Base-by-base conservation (phyloP, 2,329 filamentous ascomycete genomes). In the Trichoderma harzianum region DNA sequence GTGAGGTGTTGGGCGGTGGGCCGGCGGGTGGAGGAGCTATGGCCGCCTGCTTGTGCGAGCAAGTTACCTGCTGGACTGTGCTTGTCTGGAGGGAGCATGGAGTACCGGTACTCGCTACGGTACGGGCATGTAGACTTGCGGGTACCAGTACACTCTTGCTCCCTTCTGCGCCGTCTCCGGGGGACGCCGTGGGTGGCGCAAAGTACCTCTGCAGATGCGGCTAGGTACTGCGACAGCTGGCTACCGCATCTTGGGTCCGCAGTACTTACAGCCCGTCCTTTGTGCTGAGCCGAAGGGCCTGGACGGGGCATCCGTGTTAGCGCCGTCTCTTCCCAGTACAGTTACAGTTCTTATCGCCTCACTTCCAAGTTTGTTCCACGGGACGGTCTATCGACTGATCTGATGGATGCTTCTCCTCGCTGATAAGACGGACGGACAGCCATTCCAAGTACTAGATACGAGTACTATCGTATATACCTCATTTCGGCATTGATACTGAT, bases 311-410 rank as follows among this genome's bases (percentile, higher is more conserved):
- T 51, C 43, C 43, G 43, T 51, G 55, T 18, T 60, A 60, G 55
- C 55, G 55, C 55, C n/a, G 55, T 12, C 18, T 34, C 28, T 60
- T 12, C n/a, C 28, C 16, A 60, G 43, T 12, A 47, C 18, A 30
- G 55, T 24, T 66, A 18, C 16, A 21, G 62, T 10, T n/a, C 63
- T 67, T 67, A 67, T 67, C 64, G 64, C 64, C 62, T 65, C 62
- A 34, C 28, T 32, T 39, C 36, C 36, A 39, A 39, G 36, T 39
- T 64, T 28, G 32, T 62, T 39, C 21, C 8, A 24, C 28, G 32
- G 32, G 32, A 62, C 36, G 39, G 61, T 64, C 36, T 65, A 28
- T 18, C 43, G 43, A 51, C 43, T 34, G 62, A 53, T 65, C 39
- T 14, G 43, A 34, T 51, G 28, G 43, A 16, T 16, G 28, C 43